These are phyloP conservation scores for Durusdinium trenchii DNA, from an alignment of 73 alveolate genomes.

Conservation along the genomic window DNA sequence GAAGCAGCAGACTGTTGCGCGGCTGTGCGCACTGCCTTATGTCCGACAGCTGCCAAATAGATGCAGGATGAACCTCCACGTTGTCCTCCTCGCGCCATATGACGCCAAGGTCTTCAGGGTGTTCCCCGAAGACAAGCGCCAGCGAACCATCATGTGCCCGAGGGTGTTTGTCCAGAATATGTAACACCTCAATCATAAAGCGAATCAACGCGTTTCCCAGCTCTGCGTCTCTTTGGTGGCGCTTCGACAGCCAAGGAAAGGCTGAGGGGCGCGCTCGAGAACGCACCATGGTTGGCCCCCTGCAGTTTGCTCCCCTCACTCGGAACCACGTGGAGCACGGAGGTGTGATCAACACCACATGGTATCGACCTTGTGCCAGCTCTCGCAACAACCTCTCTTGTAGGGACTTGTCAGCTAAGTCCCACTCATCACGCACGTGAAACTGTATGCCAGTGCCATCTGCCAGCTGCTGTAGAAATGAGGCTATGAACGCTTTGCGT, in stretches of 20 bases:
- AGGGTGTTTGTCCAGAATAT: not conserved
- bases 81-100: not conserved
- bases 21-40: not conserved
- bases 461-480: not conserved
- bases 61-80: not conserved
- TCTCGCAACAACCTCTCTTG: not conserved
- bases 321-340: too few relatives aligned
- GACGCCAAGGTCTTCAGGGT: constrained; percentile 23
- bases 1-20: not conserved
- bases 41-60: constrained; percentile 3
- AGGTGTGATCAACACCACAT: too few relatives aligned
- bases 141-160: not conserved
- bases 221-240: not conserved
- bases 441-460: not conserved
- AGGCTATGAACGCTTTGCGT: not conserved
- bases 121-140: not conserved
- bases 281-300: not conserved
- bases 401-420: not conserved
- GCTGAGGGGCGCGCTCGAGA: not conserved
- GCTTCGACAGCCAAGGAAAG: not conserved
- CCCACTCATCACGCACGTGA: too few relatives aligned
- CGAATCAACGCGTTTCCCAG: not conserved
- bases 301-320: too few relatives aligned
- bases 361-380: not conserved
- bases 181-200: not conserved